Evolutionary conservation across 2,329 filamentous ascomycete species (phyloP).

Genomic region (Colletotrichum sp.): DNA sequence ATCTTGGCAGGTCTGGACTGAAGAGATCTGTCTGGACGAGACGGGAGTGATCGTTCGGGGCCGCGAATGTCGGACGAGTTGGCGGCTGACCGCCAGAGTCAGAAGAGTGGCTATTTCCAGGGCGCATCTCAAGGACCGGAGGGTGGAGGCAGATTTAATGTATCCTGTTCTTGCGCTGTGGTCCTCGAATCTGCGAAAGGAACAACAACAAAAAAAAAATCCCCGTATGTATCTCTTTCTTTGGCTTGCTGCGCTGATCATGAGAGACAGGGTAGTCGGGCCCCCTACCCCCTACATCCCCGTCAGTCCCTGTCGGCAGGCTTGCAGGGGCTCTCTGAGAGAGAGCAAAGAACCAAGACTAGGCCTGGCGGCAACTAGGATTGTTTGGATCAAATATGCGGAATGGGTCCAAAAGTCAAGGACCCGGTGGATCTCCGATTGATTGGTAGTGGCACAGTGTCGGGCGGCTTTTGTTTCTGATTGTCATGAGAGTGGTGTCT

Average conservation of each 20-base stretch:
- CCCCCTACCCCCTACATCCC: conserved; percentile 17
- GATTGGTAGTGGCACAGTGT: conserved; percentile 15
- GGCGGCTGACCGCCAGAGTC: not conserved
- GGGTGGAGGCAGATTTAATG: conserved; percentile 9
- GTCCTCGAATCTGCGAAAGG: conserved; percentile 16
- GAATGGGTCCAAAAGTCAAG: conserved; percentile 10
- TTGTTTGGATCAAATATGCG: conserved; percentile 21
- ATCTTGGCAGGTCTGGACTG: conserved; percentile 12
- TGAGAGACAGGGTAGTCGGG: not conserved
- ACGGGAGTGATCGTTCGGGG: not conserved
- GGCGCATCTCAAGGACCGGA: not conserved
- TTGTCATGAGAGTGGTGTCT: conserved; percentile 7
- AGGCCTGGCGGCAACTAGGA: conserved; percentile 21
- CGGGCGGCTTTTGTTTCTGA: conserved; percentile 19
- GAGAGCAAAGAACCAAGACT: conserved; percentile 11
- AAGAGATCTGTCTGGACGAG: not conserved
- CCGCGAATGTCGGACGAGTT: not conserved
- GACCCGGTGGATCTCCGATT: conserved; percentile 17
- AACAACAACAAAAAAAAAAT: not conserved
- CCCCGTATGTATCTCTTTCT: not conserved
- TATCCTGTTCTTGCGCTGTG: conserved; percentile 1
- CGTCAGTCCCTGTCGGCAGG: conserved; percentile 2
- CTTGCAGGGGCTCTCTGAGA: not conserved
- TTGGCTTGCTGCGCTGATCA: not conserved
- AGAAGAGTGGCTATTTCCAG: not conserved